Percentiles rank a stretch among this genome's conserved stretches.
These are phyloP conservation scores for Malbranchea zuffiana DNA, from an alignment of 2,329 filamentous ascomycete species.

Conservation along the genomic window DNA sequence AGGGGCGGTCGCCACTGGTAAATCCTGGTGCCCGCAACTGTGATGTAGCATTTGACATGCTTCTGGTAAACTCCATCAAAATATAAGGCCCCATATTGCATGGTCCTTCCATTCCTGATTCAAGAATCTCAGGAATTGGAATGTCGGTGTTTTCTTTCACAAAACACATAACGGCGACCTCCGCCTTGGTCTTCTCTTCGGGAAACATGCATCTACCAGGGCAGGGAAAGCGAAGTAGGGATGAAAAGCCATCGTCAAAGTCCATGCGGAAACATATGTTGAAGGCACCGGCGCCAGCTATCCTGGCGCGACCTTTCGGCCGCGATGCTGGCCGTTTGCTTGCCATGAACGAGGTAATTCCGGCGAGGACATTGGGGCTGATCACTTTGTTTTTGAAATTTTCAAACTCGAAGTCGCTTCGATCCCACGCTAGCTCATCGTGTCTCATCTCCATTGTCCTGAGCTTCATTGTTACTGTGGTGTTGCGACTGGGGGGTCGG, in stretches of 20 bases:
- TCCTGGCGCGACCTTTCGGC: too few species aligned
- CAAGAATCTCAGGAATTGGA: conserved; percentile 12
- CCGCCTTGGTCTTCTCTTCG: conserved; percentile 18
- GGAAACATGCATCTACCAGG: conserved; percentile 16
- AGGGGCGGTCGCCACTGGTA: conserved; percentile 18
- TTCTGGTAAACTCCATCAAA: conserved; percentile 24
- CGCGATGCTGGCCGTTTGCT: too few species aligned
- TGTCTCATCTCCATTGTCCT: too few species aligned
- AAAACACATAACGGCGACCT: conserved; percentile 14
- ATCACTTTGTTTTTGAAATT: conserved; percentile 2
- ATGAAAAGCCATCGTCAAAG: too few species aligned
- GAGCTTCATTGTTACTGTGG: too few species aligned
- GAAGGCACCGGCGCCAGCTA: conserved; percentile 14
- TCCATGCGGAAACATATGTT: conserved; percentile 18
- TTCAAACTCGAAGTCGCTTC: neutral
- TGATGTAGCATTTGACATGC: conserved; percentile 16
- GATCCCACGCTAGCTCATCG: conserved; percentile 4
- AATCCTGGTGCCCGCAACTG: conserved; percentile 20
- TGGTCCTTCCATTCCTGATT: conserved; percentile 16
- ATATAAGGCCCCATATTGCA: conserved; percentile 24
- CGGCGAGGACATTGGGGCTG: too few species aligned
- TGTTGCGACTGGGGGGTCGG: too few species aligned
- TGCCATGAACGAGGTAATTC: too few species aligned
- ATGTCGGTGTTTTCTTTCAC: conserved; percentile 14
- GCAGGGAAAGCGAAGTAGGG: conserved; percentile 16